Percentiles rank a stretch among this genome's conserved stretches.
These are phyloP conservation scores for Lactifluus hygrophoroides DNA, from an alignment of 768 basidiomycete species.

Conservation along the genomic window DNA sequence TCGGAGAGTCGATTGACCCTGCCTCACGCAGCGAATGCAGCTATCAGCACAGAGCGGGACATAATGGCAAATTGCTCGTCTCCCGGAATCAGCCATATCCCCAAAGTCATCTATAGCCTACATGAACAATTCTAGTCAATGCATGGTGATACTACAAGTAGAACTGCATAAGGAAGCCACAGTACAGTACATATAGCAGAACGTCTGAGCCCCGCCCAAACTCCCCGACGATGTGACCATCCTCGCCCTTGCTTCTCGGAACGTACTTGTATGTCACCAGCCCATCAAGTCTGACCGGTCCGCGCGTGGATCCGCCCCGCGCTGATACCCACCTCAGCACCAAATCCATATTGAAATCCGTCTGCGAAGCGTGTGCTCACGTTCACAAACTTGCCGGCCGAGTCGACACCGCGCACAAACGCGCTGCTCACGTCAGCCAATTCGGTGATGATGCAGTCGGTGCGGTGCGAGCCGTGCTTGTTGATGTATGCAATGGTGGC, in stretches of 20 bases:
- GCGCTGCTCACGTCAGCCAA: conserved; percentile 48
- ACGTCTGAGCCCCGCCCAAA: not conserved
- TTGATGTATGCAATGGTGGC: conserved; percentile 87
- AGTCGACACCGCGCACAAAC: conserved; percentile 88
- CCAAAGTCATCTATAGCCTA: not conserved
- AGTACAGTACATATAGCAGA: not conserved
- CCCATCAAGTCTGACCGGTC: conserved; percentile 91
- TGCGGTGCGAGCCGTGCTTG: conserved; percentile 88
- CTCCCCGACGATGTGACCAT: conserved; percentile 30
- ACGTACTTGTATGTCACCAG: conserved; percentile 84
- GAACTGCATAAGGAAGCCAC: too few species aligned
- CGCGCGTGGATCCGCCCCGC: conserved; percentile 95
- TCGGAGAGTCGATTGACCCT: not conserved
- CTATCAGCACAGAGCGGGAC: not conserved
- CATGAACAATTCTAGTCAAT: not conserved
- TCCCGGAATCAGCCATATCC: too few species aligned
- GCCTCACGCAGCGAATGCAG: not conserved
- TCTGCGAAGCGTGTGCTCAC: conserved; percentile 95
- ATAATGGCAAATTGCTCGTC: not conserved
- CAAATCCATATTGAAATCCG: conserved; percentile 94
- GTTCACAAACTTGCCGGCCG: conserved; percentile 88
- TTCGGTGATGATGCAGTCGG: conserved; percentile 89
- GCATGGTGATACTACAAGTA: not conserved
- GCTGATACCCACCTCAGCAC: conserved; percentile 96
- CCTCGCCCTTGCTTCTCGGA: conserved; percentile 65